A percentile compares a stretch with the other conserved stretches of the same genome.
phyloP scores from a whole-genome alignment of 2,329 filamentous ascomycete species.

The Phialocephala subalpina region DNA sequence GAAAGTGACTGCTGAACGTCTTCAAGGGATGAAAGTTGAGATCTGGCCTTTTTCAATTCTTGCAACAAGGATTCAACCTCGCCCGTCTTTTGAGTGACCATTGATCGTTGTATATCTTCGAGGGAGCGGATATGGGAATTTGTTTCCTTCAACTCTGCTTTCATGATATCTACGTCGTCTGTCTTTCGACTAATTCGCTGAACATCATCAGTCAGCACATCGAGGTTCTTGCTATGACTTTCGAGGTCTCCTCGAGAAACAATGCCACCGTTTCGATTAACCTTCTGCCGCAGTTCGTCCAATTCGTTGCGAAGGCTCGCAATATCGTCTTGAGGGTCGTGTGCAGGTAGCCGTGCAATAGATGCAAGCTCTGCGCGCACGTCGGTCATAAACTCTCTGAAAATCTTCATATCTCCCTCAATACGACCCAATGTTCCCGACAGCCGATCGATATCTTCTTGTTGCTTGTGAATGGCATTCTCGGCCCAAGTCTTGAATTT shows the following conservation, averaged over 20 bases:
- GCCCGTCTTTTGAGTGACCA: conserved; percentile 29
- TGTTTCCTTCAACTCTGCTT: conserved; percentile 33
- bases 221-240: conserved; percentile 19
- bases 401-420: conserved; percentile 38
- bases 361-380: conserved; percentile 36
- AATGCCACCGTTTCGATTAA: conserved; percentile 10
- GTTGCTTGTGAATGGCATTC: conserved; percentile 36
- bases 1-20: neutral
- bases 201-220: conserved; percentile 35
- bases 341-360: neutral
- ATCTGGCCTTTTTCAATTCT: conserved; percentile 33
- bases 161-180: conserved; percentile 38
- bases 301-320: conserved; percentile 22
- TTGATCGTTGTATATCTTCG: conserved; percentile 18
- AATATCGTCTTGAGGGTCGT: conserved; percentile 2
- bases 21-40: conserved; percentile 29
- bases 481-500: conserved; percentile 40
- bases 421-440: conserved; percentile 37
- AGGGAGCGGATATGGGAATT: conserved; percentile 29
- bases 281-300: conserved; percentile 16
- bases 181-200: conserved; percentile 33
- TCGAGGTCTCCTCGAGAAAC: conserved; percentile 8
- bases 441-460: conserved; percentile 43
- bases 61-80: conserved; percentile 39
- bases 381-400: conserved; percentile 43